Conservation (phyloP, 176 grass and related monocot genomes). For the Paspalum notatum region DNA sequence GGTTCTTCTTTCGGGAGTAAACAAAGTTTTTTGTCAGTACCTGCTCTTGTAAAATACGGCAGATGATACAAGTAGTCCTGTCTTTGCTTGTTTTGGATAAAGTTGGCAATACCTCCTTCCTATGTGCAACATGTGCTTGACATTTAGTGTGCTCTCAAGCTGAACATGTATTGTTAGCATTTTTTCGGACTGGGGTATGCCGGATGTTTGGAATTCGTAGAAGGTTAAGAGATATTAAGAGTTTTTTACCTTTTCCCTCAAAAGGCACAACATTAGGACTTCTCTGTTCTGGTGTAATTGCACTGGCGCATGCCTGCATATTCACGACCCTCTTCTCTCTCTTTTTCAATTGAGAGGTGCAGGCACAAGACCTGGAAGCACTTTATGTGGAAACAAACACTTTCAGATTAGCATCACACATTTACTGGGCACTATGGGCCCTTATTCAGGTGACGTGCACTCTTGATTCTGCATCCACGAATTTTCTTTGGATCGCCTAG, state of each 20-base stretch:
- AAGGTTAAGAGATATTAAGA: neutral
- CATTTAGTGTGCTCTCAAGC: conserved; percentile 1
- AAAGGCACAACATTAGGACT: neutral
- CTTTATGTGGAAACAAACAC: conserved; percentile 94
- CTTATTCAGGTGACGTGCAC: conserved; percentile 72
- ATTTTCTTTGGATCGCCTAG: neutral
- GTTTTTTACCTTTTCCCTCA: neutral
- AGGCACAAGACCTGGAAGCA: conserved; percentile 60
- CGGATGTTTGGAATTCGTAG: conserved; percentile 1
- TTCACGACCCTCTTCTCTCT: neutral
- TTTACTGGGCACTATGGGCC: conserved; percentile 95
- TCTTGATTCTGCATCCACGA: neutral
- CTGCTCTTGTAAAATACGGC: conserved; percentile 7
- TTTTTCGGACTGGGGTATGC: conserved; percentile 11
- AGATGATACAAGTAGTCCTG: neutral
- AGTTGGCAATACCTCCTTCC: neutral
- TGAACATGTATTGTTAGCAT: conserved; percentile 27
- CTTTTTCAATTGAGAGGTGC: conserved; percentile 45
- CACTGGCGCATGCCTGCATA: neutral
- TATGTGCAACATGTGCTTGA: conserved; percentile 10
- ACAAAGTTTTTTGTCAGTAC: conserved; percentile 12
- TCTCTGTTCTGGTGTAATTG: neutral
- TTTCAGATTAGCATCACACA: conserved; percentile 80
- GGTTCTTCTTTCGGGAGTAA: conserved; percentile 6
- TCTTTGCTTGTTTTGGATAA: conserved; percentile 18